Conservation (phyloP, 108 stramenopile species). For the Cyclotella atomus region DNA sequence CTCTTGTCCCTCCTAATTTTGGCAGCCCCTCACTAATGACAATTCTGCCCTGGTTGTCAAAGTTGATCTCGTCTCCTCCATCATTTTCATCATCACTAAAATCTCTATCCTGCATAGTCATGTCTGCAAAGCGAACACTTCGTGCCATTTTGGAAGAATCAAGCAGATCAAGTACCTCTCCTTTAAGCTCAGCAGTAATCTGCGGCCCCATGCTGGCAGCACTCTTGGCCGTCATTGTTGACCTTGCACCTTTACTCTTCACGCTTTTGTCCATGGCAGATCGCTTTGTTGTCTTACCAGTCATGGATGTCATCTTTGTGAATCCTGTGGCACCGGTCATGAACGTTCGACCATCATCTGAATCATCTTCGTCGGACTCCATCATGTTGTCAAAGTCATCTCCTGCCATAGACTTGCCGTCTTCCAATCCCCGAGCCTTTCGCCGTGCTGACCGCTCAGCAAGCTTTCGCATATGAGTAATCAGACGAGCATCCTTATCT, state of each 20-base stretch:
- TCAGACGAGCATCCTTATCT: constrained; percentile 76
- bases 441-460: constrained; percentile 67
- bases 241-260: constrained; percentile 32
- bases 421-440: constrained; percentile 53
- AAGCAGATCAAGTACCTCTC: constrained; percentile 85
- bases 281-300: constrained; percentile 34
- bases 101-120: constrained; percentile 31
- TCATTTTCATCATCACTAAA: constrained; percentile 75
- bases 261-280: constrained; percentile 31
- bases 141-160: constrained; percentile 75
- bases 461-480: constrained; percentile 89
- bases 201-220: no score
- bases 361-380: constrained; percentile 89
- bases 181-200: constrained; percentile 67
- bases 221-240: constrained; percentile 4
- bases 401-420: constrained; percentile 32
- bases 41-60: constrained; percentile 77
- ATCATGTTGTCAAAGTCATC: constrained; percentile 76
- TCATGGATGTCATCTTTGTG: constrained; percentile 56
- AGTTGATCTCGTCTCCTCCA: constrained; percentile 63
- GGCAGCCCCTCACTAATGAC: constrained; percentile 68
- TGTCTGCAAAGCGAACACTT: constrained; percentile 61
- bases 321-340: constrained; percentile 77
- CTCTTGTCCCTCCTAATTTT: constrained; percentile 19
- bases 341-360: constrained; percentile 81